Percentiles rank a stretch among this genome's conserved stretches.
Conservation (phyloP, 495 filamentous ascomycete genomes). For the Penicillium longicatenatum region DNA sequence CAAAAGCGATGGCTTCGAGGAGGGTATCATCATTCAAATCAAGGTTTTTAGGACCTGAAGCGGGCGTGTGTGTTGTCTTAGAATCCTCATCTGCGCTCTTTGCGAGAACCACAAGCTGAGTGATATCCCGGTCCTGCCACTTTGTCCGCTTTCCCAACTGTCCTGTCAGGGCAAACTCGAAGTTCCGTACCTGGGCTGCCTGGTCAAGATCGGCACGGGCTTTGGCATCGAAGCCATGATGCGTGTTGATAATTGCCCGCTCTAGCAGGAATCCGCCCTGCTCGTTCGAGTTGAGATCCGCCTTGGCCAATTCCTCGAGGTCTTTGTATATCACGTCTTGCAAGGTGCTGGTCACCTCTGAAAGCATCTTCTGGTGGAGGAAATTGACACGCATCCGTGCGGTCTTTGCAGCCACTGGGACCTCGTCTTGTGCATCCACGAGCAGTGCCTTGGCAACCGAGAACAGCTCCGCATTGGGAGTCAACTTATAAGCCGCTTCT, state of each 20-base stretch:
- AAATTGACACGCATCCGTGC: conserved; percentile 71
- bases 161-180: conserved; percentile 85
- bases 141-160: conserved; percentile 87
- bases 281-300: conserved; percentile 44
- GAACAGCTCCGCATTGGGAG: conserved; percentile 80
- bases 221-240: conserved; percentile 78
- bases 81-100: conserved; percentile 56
- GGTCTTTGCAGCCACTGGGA: conserved; percentile 38
- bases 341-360: conserved; percentile 68
- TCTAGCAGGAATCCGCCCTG: conserved; percentile 73
- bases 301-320: conserved; percentile 42
- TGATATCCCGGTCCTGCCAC: conserved; percentile 86
- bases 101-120: conserved; percentile 89
- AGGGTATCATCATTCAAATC: conserved; percentile 91
- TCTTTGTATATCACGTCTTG: conserved; percentile 60
- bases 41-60: conserved; percentile 61
- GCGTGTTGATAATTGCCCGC: conserved; percentile 77
- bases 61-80: conserved; percentile 21
- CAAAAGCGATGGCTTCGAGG: conserved; percentile 81
- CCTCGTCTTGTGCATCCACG: conserved; percentile 35
- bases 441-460: conserved; percentile 65
- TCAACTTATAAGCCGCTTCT: conserved; percentile 80
- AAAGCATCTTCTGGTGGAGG: conserved; percentile 85
- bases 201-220: conserved; percentile 69
- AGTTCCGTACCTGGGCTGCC: conserved; percentile 63